Conservation (phyloP, 148 eudicot genomes). For the Rhododendron henanense region DNA sequence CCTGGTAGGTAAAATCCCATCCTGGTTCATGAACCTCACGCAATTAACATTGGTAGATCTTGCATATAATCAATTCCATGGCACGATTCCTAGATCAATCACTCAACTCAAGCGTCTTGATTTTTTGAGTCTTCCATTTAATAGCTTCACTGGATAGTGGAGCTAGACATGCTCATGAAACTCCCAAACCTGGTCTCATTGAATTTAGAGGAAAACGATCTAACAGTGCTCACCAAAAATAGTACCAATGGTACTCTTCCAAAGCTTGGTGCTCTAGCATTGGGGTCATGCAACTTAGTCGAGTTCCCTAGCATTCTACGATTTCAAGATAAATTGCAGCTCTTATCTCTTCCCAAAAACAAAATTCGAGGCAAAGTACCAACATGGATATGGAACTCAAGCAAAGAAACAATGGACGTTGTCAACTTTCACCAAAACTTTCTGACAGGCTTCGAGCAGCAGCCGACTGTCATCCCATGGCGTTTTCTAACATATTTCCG, state of each 20-base stretch:
- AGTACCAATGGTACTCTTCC: conserved; percentile 4
- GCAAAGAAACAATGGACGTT: no score
- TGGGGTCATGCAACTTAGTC: conserved; percentile 12
- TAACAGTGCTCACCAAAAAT: neutral
- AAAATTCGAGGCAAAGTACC: neutral
- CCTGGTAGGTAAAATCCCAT: conserved; percentile 18
- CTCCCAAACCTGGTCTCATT: neutral
- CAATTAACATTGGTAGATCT: neutral
- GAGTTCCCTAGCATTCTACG: conserved; percentile 17
- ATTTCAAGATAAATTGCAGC: neutral
- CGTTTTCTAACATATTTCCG: no score
- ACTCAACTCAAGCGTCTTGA: neutral
- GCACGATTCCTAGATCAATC: conserved; percentile 2
- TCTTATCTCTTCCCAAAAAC: neutral
- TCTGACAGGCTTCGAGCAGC: no score
- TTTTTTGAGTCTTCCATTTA: neutral
- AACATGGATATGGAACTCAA: no score
- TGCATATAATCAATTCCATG: conserved; percentile 7
- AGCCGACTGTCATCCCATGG: no score
- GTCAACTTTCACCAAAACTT: no score
- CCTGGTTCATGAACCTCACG: conserved; percentile 10
- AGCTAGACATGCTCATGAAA: conserved; percentile 1
- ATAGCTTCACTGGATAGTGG: conserved; percentile 1
- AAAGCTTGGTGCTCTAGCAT: neutral
- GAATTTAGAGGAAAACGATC: neutral